These are phyloP conservation scores for Epichloe sylvatica DNA, from an alignment of 2,329 filamentous ascomycete genomes.

Conservation along the genomic window DNA sequence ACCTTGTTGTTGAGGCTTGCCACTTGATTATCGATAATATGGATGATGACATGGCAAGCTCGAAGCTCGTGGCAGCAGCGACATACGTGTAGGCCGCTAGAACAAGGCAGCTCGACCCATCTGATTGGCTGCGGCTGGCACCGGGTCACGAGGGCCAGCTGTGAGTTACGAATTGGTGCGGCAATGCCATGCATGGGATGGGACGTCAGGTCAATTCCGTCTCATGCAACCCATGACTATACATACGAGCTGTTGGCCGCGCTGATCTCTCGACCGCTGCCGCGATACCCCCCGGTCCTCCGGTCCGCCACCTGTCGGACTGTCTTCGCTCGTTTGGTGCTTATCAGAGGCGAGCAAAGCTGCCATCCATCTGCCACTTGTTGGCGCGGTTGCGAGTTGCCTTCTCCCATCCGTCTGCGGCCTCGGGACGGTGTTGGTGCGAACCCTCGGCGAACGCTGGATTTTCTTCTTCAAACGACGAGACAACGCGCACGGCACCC, in stretches of 20 bases:
- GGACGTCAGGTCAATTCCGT: not conserved
- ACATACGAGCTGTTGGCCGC: not conserved
- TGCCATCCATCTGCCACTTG: not conserved
- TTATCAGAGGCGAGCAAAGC: not conserved
- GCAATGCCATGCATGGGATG: too few relatives aligned
- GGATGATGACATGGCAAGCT: too few relatives aligned
- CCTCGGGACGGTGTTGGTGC: not conserved
- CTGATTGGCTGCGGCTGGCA: slow-evolving; percentile 3
- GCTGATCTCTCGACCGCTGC: not conserved
- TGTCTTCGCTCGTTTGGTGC: not conserved
- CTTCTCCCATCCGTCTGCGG: not conserved
- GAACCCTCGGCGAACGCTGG: too few relatives aligned
- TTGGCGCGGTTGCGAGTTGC: not conserved
- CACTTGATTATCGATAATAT: not conserved
- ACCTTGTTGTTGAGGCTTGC: not conserved
- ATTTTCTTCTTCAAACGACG: not conserved
- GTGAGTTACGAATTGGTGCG: not conserved
- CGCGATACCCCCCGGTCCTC: not conserved
- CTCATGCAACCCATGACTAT: not conserved
- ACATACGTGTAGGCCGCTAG: not conserved
- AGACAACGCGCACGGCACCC: slow-evolving; percentile 2
- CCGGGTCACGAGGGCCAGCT: not conserved
- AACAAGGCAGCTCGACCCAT: not conserved
- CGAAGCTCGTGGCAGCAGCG: too few relatives aligned
- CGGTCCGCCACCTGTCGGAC: not conserved